Base-by-base conservation (phyloP, 2,329 filamentous ascomycete genomes). In the Epichloe scottii region DNA sequence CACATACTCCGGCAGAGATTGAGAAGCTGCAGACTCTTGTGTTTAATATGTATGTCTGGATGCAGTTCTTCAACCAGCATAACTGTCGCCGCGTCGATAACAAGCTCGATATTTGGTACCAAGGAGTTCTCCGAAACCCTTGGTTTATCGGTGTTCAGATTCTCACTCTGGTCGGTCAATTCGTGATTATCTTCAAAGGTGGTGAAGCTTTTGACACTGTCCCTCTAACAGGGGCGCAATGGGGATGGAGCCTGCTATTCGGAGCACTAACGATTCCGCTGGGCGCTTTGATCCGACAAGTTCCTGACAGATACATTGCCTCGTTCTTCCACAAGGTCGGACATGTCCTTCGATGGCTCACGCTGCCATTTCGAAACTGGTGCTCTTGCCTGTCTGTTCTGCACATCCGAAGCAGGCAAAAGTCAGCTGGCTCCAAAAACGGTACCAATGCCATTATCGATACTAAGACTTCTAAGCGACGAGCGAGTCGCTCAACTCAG, bases 21-120 rank as follows among this genome's bases (percentile, higher is more conserved):
- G 62, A 68, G 42, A 63, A 66, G 21, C 65, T 73, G 19, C 68
- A 79, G 51, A 88, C 86, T 1, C 72, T 91, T 11, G 82, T 91
- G 5, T 90, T 91, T 73, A 93, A 91, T 67, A 86, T 84, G 0
- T 91, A 90, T 58, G 85, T 90, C 43, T 90, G 86, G 85, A 89
- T 91, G 84, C 87, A 91, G 57, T 87, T 93, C 56, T 91, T 91
- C 74, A 91, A 93, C 59, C 80, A 88, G 58, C 79, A 87, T 68
- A 90, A 64, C 71, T 89, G 87, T 66, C 83, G 87, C 38, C 80
- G 87, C 12, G 79, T 91, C 8, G 87, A 91, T 64, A 91, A 93
- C 66, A 82, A 81, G 54, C 81, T 90, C 66, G 90, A 93, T 62
- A 84, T 93, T 51, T 69, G 67, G 59, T 89, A 90, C 55, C 86